Conservation (phyloP, 2,329 filamentous ascomycete genomes). For the Trichophaea hybrida region DNA sequence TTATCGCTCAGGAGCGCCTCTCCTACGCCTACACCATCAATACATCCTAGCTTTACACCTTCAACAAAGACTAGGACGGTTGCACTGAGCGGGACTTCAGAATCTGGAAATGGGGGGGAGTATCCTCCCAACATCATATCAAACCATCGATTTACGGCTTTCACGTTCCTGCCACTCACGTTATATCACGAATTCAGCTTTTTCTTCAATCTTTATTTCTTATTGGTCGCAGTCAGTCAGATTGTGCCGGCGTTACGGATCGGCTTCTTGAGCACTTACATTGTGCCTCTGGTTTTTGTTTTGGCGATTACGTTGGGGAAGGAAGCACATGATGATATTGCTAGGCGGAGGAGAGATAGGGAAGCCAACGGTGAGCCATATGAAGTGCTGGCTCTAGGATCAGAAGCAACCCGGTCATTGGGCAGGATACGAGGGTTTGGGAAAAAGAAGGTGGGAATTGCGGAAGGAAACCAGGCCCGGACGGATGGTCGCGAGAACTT, state of each 20-base stretch:
- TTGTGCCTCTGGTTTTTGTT: conserved; percentile 84
- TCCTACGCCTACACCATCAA: not conserved
- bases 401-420: not conserved
- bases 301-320: conserved; percentile 85
- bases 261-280: conserved; percentile 86
- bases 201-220: conserved; percentile 99
- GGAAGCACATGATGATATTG: conserved; percentile 88
- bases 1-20: conserved; percentile 12
- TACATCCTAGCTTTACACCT: conserved; percentile 16
- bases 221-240: conserved; percentile 87
- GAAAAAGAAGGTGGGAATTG: conserved; percentile 44
- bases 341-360: conserved; percentile 66
- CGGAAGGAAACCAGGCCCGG: conserved; percentile 33
- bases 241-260: conserved; percentile 79
- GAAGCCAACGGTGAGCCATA: conserved; percentile 80
- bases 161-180: conserved; percentile 85
- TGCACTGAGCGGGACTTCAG: not conserved
- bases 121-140: conserved; percentile 87
- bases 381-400: conserved; percentile 16
- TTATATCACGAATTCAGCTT: conserved; percentile 99
- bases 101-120: not conserved
- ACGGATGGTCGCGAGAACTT: conserved; percentile 25
- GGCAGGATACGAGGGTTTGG: conserved; percentile 25
- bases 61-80: conserved; percentile 8
- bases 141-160: conserved; percentile 93